Evolutionary conservation across 140 eudicot genomes (phyloP), one percentile per base, ranked within the genome.

Genomic region (Bidens hawaiensis): DNA sequence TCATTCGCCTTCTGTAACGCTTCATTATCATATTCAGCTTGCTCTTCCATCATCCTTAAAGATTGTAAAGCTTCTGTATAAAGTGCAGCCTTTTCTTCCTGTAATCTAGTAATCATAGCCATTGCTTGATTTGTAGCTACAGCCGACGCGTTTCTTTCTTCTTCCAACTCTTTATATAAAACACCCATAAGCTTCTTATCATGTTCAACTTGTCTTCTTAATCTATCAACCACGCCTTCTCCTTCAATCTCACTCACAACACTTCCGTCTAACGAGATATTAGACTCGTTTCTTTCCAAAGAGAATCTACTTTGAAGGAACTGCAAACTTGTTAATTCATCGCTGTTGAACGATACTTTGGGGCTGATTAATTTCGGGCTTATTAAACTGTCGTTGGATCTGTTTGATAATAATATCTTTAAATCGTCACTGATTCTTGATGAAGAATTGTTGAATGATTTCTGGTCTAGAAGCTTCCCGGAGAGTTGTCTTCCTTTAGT

Each of bases 51-150:
- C 97, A 94, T 81, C 73, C 99, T 81, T 57, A 94, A 41, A 73
- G 71, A 82, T 38, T 94, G 97, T 64, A 86, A 73, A 36, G 99
- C 97, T 81, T 94, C 99, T 62, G 86, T 94, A 43, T 83, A 76
- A 12, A 94, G 84, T 40, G 96, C 87, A 4, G 99, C 89, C 55
- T 94, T 94, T 76, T 94, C 99, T 67, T 94, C 99, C 59, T 94
- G 99, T 73, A 94, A 70, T 63, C 95, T 70, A 4, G 99, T 94
- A 53, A 94, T 94, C 99, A 94, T 94, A 12, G 99, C 97, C 99
- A 94, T 88, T 27, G 99, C 90, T 76, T 94, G 94, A 75, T 83
- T 83, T 14, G 95, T 83, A 36, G 99, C 95, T 46, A 88, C 78
- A 9, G 99, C 90, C 21, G 99, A 94, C 2, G 99, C 99, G 15